These are phyloP conservation scores for Saccharomycopsis hybrid DNA, from an alignment of 1,139 yeast species.

Conservation along the genomic window DNA sequence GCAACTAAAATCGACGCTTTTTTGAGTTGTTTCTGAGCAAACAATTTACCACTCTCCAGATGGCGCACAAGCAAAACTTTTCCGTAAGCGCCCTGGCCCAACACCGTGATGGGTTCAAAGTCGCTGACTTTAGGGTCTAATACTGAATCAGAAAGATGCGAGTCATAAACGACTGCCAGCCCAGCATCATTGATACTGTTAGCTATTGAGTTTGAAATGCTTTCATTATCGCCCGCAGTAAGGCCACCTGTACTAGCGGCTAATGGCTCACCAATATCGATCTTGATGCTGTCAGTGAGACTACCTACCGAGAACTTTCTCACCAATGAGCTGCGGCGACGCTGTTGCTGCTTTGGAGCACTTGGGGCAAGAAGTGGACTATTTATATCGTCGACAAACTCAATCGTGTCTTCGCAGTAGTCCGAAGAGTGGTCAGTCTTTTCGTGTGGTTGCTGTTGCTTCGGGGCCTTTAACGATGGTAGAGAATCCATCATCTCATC, in stretches of 20 bases:
- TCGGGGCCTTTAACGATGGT: no score
- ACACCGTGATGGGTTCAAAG: conserved; percentile 69
- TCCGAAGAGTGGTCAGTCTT: no score
- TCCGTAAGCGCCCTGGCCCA: conserved; percentile 93
- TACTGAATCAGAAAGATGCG: conserved; percentile 3
- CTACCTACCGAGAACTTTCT: conserved; percentile 18
- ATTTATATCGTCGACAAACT: conserved; percentile 12
- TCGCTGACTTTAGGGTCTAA: conserved; percentile 40
- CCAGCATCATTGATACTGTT: neutral
- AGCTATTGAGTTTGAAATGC: neutral
- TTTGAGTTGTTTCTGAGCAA: conserved; percentile 84
- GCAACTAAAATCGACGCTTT: conserved; percentile 66
- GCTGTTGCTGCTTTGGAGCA: neutral
- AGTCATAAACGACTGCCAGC: neutral
- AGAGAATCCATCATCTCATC: no score
- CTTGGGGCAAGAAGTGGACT: conserved; percentile 2
- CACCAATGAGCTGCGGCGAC: conserved; percentile 14
- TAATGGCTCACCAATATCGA: conserved; percentile 2
- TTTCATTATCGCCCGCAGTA: neutral
- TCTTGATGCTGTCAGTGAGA: conserved; percentile 17
- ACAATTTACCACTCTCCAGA: conserved; percentile 54
- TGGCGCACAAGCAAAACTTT: conserved; percentile 78
- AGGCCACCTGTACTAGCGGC: no score
- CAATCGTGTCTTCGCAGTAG: conserved; percentile 11
- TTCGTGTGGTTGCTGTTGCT: no score